Base-by-base conservation (phyloP, 2,329 filamentous ascomycete genomes). In the Phialophora expanda region DNA sequence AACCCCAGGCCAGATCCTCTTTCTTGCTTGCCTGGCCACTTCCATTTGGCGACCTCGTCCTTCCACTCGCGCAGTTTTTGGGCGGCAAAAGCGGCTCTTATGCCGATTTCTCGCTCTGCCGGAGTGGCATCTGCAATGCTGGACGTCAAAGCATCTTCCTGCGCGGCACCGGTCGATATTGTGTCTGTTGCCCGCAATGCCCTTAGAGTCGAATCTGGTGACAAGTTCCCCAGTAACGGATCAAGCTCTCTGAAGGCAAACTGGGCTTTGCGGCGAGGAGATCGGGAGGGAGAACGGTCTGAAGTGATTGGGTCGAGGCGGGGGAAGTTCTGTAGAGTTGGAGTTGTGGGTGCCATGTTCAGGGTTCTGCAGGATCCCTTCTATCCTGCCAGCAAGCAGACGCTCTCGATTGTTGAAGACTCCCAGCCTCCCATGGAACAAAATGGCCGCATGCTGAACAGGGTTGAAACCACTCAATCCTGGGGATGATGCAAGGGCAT, bases 31-130 rank as follows among this genome's bases (percentile, higher is more conserved):
- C 72, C 82, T 0, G 83, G 79, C 87, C 87, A 89, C 22, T 78
- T 75, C 87, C 87, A 89, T 66, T 80, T 76, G 64, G 84, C 81
- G 44, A 89, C 76, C 74, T 89, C 87, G 38, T 78, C 77, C 67
- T 83, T 81, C 87, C 87, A 89, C 70, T 81, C 77, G 70, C 83
- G 81, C 66, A 89, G 74, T 64, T 85, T 84, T 72, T 88, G 82
- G 30, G 85, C 86, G 28, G 83, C 83, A 72, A 85, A 79, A 30
- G 86, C 86, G 28, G 87, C 86, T 68, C 85, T 82, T 60, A 84
- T 82, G 7, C 85, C 87, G 67, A 88, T 77, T 32, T 85, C 84
- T 70, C 85, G 80, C 75, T 89, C 85, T 11, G 83, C 80, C 1
- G 80, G 76, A 2, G 86, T 86, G 11, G 85, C 84, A 65, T 80